Conservation (phyloP, 805 yeast genomes). For the Myxozyma melibiosi region DNA sequence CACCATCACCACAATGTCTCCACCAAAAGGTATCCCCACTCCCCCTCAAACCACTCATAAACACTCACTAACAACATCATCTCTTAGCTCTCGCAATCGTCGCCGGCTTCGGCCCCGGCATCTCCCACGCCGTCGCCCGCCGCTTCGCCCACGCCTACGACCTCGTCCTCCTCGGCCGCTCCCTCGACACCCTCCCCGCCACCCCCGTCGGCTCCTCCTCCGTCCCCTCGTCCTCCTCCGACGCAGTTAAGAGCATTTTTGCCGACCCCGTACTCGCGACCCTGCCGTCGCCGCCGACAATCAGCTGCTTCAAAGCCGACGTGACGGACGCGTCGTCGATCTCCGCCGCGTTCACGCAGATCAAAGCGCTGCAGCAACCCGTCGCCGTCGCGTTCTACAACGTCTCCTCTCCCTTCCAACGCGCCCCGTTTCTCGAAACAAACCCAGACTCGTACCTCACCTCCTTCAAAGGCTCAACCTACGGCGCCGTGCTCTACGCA, state of each 20-base stretch:
- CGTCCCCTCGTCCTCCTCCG: neutral
- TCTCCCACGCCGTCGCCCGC: conserved; percentile 19
- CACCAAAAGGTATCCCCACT: conserved; percentile 3
- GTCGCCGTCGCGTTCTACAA: conserved; percentile 26
- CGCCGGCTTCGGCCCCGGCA: conserved; percentile 31
- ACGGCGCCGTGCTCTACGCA: conserved; percentile 20
- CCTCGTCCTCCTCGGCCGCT: conserved; percentile 22
- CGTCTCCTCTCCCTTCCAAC: conserved; percentile 21
- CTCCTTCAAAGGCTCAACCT: conserved; percentile 5
- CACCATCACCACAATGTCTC: too few relatives aligned
- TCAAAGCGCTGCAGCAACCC: conserved; percentile 15
- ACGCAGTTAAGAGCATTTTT: neutral
- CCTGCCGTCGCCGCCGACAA: conserved; percentile 6
- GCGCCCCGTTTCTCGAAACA: conserved; percentile 22
- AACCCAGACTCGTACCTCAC: conserved; percentile 9
- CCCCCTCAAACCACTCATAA: too few relatives aligned
- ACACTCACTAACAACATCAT: neutral
- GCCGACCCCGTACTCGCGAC: conserved; percentile 3
- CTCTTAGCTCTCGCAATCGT: conserved; percentile 24
- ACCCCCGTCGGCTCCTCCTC: conserved; percentile 1
- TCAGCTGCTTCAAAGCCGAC: conserved; percentile 19
- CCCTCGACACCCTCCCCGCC: neutral
- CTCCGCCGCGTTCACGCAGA: neutral
- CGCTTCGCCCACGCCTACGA: conserved; percentile 23
- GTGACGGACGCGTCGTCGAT: conserved; percentile 16